These are phyloP conservation scores for Pilasporangium apinafurcum DNA, from an alignment of 352 stramenopile genomes.

Conservation along the genomic window DNA sequence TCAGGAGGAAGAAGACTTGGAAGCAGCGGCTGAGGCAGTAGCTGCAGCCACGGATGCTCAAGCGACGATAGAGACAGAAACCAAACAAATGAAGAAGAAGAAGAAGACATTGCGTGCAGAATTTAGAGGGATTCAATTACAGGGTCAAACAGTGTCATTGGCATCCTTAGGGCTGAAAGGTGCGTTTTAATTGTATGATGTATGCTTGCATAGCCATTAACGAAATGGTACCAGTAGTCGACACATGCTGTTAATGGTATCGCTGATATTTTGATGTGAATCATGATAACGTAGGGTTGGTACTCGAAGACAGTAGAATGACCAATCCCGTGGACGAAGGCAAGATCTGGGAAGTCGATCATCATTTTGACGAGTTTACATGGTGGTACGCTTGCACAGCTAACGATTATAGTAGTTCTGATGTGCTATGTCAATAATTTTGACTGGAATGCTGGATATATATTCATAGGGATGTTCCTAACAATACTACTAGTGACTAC, in stretches of 20 bases:
- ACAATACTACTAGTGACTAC: conserved; percentile 40
- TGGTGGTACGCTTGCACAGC: conserved; percentile 34
- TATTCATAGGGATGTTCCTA: conserved; percentile 40
- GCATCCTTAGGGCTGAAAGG: conserved; percentile 37
- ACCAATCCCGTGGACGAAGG: conserved; percentile 52
- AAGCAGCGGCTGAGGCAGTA: conserved; percentile 13
- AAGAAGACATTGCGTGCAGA: conserved; percentile 25
- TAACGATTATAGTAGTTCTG: background rate
- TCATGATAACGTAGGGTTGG: conserved; percentile 52
- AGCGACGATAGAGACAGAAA: conserved; percentile 17
- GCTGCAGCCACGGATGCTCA: conserved; percentile 12
- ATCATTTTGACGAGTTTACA: conserved; percentile 66
- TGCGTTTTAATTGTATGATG: conserved; percentile 8
- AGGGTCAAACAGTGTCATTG: conserved; percentile 38
- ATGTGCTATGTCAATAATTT: background rate
- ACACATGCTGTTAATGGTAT: background rate
- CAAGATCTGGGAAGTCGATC: conserved; percentile 69
- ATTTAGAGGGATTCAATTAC: conserved; percentile 66
- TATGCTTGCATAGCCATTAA: too few species aligned
- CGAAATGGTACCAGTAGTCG: background rate
- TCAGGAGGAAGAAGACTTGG: too few species aligned
- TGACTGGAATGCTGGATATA: too few species aligned
- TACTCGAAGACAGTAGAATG: conserved; percentile 57
- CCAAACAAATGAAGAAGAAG: conserved; percentile 7
- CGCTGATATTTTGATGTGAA: background rate